Percentiles rank a stretch among this genome's conserved stretches.
These are phyloP conservation scores for Akanthomyces uredinophilus DNA, from an alignment of 2,329 filamentous ascomycete genomes.

Conservation along the genomic window DNA sequence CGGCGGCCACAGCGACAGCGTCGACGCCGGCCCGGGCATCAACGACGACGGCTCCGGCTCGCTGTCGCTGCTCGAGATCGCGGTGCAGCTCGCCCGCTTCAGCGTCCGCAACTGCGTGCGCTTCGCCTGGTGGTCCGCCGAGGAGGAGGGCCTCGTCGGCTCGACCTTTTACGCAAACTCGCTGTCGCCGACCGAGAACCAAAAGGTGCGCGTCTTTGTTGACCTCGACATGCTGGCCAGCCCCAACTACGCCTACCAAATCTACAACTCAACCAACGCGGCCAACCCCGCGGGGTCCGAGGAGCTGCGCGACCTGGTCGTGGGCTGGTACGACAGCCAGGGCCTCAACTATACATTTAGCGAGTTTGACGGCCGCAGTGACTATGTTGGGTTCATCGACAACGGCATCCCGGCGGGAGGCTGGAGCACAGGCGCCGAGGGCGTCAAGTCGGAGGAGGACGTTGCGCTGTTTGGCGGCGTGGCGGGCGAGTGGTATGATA, in stretches of 20 bases:
- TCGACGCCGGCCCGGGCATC: constrained; percentile 63
- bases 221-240: constrained; percentile 68
- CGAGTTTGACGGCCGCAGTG: constrained; percentile 71
- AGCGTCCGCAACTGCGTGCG: constrained; percentile 60
- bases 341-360: constrained; percentile 65
- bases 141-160: constrained; percentile 61
- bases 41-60: constrained; percentile 73
- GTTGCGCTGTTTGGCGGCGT: constrained; percentile 64
- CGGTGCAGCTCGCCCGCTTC: constrained; percentile 53
- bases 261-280: constrained; percentile 68
- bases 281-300: constrained; percentile 66
- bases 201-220: constrained; percentile 60
- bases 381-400: constrained; percentile 73
- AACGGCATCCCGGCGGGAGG: constrained; percentile 69
- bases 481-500: constrained; percentile 55
- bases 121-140: constrained; percentile 64
- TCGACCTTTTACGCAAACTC: constrained; percentile 57
- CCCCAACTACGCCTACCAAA: constrained; percentile 61
- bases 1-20: constrained; percentile 60
- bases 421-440: constrained; percentile 73
- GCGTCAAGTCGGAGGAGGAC: constrained; percentile 65
- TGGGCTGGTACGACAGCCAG: constrained; percentile 58
- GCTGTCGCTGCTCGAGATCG: constrained; percentile 56
- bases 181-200: constrained; percentile 53
- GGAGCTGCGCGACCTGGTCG: constrained; percentile 62